Conservation (phyloP, 768 basidiomycete genomes). For the Neoboletus magnificus region DNA sequence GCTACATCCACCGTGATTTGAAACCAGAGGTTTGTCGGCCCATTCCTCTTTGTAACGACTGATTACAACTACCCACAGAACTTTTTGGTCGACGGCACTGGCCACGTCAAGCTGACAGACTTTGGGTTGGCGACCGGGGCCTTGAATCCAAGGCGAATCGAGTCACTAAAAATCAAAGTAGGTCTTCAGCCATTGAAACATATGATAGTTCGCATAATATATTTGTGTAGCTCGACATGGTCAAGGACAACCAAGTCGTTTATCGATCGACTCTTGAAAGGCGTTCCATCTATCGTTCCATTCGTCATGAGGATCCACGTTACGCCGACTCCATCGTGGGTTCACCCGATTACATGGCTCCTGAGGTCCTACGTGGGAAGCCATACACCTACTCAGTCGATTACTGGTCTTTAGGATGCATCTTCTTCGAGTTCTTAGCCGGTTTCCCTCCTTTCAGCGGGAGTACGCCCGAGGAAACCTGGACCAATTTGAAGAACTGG, state of each 20-base stretch:
- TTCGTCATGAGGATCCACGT: conserved; percentile 85
- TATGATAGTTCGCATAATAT: conserved; percentile 1
- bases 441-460: conserved; percentile 99
- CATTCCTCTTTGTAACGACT: background rate
- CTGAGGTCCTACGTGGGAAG: conserved; percentile 89
- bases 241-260: conserved; percentile 88
- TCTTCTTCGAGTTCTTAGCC: conserved; percentile 93
- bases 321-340: conserved; percentile 98
- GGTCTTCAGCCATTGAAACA: conserved; percentile 5
- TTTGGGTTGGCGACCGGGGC: conserved; percentile 98
- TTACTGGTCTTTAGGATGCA: conserved; percentile 98
- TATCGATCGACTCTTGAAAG: conserved; percentile 92
- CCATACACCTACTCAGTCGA: conserved; percentile 96
- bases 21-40: conserved; percentile 82
- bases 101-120: conserved; percentile 97
- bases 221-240: conserved; percentile 77
- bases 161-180: conserved; percentile 91
- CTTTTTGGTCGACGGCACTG: conserved; percentile 92
- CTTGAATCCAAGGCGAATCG: conserved; percentile 90
- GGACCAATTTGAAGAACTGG: conserved; percentile 99
- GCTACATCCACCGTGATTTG: conserved; percentile 96
- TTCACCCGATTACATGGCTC: conserved; percentile 98
- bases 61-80: conserved; percentile 51
- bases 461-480: conserved; percentile 92
- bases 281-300: conserved; percentile 89